Evolutionary conservation across 2,329 filamentous ascomycete species (phyloP).

Genomic region (Penicillium sp.): DNA sequence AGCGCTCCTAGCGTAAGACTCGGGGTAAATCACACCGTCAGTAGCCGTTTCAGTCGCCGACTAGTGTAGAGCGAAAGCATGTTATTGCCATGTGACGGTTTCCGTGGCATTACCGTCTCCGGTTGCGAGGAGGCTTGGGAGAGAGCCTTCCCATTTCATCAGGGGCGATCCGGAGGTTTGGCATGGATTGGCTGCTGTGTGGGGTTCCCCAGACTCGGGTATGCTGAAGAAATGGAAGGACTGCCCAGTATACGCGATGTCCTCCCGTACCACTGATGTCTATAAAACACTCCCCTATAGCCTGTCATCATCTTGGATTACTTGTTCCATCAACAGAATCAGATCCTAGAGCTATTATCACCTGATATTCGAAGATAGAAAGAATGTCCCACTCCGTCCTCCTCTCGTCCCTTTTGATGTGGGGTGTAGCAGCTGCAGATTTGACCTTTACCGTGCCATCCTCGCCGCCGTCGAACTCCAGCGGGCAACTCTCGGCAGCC

Average conservation of each 20-base stretch:
- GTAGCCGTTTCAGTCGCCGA: constrained; percentile 2
- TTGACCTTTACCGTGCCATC: not conserved
- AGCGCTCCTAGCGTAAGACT: not conserved
- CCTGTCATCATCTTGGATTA: not conserved
- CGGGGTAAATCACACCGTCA: not conserved
- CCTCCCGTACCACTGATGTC: not conserved
- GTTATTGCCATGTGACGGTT: not conserved
- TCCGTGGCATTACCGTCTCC: not conserved
- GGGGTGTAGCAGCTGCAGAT: not conserved
- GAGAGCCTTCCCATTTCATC: not conserved
- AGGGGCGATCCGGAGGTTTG: not conserved
- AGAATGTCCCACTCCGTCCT: not conserved
- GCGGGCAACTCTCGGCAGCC: not conserved
- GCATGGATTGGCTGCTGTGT: not conserved
- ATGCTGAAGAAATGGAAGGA: not conserved
- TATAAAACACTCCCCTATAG: not conserved
- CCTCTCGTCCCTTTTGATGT: not conserved
- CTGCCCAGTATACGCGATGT: too few species aligned
- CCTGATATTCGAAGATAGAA: not conserved
- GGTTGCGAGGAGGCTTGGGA: not conserved
- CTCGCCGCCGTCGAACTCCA: not conserved
- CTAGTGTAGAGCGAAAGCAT: not conserved
- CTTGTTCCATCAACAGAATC: not conserved
- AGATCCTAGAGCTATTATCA: not conserved
- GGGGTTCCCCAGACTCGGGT: not conserved